Evolutionary conservation across 2,329 filamentous ascomycete genomes (phyloP).

Genomic region (Seiridium unicorne): DNA sequence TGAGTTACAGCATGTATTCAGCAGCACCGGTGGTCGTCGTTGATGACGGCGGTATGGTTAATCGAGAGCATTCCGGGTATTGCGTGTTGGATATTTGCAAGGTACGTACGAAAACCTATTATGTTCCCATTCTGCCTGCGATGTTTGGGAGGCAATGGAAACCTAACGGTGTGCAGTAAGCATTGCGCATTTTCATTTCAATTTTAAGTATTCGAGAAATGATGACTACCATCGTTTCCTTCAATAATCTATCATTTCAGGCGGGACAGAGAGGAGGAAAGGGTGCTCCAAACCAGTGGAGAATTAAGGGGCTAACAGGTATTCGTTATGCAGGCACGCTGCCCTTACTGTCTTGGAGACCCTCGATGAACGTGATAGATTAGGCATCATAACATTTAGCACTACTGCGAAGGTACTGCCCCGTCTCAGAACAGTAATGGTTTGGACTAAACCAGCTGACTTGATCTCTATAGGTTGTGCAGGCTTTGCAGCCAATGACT

Average conservation of each 20-base stretch:
- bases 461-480: conserved; percentile 31
- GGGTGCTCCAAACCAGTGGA: too few species aligned
- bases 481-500: conserved; percentile 47
- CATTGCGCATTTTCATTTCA: too few species aligned
- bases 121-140: too few species aligned
- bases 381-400: conserved; percentile 58
- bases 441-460: not conserved
- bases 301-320: too few species aligned
- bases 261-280: too few species aligned
- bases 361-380: conserved; percentile 49
- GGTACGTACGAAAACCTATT: too few species aligned
- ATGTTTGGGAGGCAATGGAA: too few species aligned
- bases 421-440: not conserved
- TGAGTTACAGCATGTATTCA: conserved; percentile 55
- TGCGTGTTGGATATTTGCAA: conserved; percentile 59
- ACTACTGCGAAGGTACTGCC: conserved; percentile 31
- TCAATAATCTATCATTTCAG: too few species aligned
- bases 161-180: too few species aligned
- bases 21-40: conserved; percentile 43
- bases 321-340: conserved; percentile 37
- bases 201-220: too few species aligned
- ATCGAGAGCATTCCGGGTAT: conserved; percentile 45
- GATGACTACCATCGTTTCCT: too few species aligned
- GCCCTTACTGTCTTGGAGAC: conserved; percentile 57
- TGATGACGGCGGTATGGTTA: conserved; percentile 28